These are phyloP conservation scores for Myriosclerotinia duriaeana DNA, from an alignment of 2,329 filamentous ascomycete species.

Conservation along the genomic window DNA sequence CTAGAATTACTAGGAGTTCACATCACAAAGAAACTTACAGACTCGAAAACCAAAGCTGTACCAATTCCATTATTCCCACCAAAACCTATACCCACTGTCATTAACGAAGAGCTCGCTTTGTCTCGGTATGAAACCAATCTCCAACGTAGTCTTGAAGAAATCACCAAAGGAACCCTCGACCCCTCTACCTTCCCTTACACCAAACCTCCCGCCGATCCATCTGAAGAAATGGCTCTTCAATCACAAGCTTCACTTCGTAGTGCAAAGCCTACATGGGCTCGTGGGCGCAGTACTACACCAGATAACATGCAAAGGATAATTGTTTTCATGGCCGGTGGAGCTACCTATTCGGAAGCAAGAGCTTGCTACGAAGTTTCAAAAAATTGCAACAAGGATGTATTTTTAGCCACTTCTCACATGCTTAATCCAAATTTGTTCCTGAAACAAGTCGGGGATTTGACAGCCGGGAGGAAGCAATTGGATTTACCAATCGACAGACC, in stretches of 20 bases:
- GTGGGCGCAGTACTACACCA: slow-evolving; percentile 67
- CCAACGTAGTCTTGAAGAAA: slow-evolving; percentile 77
- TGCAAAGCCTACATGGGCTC: slow-evolving; percentile 94
- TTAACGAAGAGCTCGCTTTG: slow-evolving; percentile 77
- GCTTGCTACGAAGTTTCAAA: slow-evolving; percentile 84
- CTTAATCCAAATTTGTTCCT: slow-evolving; percentile 80
- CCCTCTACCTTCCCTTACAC: slow-evolving; percentile 68
- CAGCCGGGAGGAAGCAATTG: slow-evolving; percentile 70
- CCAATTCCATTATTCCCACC: slow-evolving; percentile 69
- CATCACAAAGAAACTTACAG: slow-evolving; percentile 72
- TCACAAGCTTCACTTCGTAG: slow-evolving; percentile 77
- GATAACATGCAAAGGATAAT: slow-evolving; percentile 90
- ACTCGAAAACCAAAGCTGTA: slow-evolving; percentile 59
- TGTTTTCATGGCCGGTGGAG: slow-evolving; percentile 92
- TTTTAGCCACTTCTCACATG: slow-evolving; percentile 90
- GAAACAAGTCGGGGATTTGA: slow-evolving; percentile 78
- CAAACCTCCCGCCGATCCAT: slow-evolving; percentile 64
- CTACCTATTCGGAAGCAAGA: slow-evolving; percentile 87
- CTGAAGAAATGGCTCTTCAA: slow-evolving; percentile 56
- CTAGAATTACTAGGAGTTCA: slow-evolving; percentile 79
- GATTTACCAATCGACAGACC: slow-evolving; percentile 80
- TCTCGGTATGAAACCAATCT: slow-evolving; percentile 81
- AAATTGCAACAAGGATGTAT: slow-evolving; percentile 74
- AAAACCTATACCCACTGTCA: slow-evolving; percentile 55
- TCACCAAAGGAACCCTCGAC: slow-evolving; percentile 67